phyloP scores from a whole-genome alignment of 176 grass and related monocot genomes.

The Oryza longistaminata region DNA sequence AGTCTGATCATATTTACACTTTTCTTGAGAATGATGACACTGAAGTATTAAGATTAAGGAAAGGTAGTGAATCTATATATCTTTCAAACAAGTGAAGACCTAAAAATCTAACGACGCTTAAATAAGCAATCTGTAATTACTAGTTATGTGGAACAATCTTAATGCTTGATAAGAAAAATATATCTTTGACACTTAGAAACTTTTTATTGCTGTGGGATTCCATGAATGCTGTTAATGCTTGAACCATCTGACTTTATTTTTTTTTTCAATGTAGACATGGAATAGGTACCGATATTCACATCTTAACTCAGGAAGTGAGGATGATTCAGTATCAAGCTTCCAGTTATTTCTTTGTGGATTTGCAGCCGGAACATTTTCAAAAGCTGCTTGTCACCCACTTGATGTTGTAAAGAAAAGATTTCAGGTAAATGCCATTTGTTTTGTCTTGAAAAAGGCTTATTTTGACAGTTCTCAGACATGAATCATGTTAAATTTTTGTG shows the following conservation, averaged over 20 bases:
- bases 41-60: background rate
- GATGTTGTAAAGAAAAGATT: slow-evolving; percentile 98
- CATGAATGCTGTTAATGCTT: background rate
- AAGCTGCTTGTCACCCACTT: slow-evolving; percentile 87
- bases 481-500: background rate
- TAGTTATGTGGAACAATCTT: background rate
- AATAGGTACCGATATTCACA: slow-evolving; percentile 72
- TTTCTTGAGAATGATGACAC: background rate
- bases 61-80: background rate
- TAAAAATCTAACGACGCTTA: background rate
- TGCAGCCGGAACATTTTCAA: slow-evolving; percentile 84
- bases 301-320: slow-evolving; percentile 43
- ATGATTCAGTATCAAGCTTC: slow-evolving; percentile 74
- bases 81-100: background rate
- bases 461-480: background rate
- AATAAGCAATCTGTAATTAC: background rate
- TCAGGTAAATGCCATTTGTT: slow-evolving; percentile 55
- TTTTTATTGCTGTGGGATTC: background rate
- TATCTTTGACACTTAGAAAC: background rate
- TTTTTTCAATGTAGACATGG: slow-evolving; percentile 58
- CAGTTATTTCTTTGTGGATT: slow-evolving; percentile 96
- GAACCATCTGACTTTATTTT: slow-evolving; percentile 10
- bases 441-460: slow-evolving; percentile 4
- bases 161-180: background rate
- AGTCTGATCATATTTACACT: background rate